A percentile compares a stretch with the other conserved stretches of the same genome.
Conservation (phyloP, 306 rosid genomes). For the Elaeagnus macrophylla region DNA sequence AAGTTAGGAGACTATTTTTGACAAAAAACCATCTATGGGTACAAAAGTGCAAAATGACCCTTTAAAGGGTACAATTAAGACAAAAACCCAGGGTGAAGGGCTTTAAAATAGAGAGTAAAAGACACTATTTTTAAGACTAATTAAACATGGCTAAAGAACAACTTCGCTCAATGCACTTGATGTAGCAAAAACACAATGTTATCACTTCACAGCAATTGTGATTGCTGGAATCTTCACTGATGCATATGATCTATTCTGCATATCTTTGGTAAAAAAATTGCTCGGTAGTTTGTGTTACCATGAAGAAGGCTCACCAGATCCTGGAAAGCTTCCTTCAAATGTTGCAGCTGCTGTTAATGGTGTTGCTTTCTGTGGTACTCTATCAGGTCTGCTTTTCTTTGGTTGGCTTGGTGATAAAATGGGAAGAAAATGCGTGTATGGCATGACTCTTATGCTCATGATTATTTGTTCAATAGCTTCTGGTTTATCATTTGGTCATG, state of each 20-base stretch:
- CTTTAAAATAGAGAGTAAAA: no score
- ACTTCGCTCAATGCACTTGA: no score
- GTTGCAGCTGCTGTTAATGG: not conserved
- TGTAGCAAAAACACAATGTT: no score
- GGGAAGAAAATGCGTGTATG: constrained; percentile 5
- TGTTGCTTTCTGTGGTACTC: constrained; percentile 1
- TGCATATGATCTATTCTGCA: constrained; percentile 5
- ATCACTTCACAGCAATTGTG: no score
- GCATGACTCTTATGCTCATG: not conserved
- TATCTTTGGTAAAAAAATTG: constrained; percentile 4
- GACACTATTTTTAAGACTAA: no score
- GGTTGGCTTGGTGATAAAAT: constrained; percentile 13
- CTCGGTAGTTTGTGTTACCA: constrained; percentile 4
- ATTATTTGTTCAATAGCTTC: not conserved
- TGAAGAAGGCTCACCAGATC: not conserved
- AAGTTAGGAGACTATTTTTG: no score
- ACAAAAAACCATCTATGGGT: no score
- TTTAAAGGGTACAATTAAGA: no score
- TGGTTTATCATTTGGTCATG: constrained; percentile 8
- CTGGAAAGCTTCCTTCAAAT: not conserved
- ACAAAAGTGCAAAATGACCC: no score
- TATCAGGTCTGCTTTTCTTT: constrained; percentile 2
- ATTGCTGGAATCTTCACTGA: constrained; percentile 11
- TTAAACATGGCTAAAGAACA: no score
- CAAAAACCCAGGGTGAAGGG: no score